These are phyloP conservation scores for Daldinia vernicosa DNA, from an alignment of 495 filamentous ascomycete genomes.

Conservation along the genomic window DNA sequence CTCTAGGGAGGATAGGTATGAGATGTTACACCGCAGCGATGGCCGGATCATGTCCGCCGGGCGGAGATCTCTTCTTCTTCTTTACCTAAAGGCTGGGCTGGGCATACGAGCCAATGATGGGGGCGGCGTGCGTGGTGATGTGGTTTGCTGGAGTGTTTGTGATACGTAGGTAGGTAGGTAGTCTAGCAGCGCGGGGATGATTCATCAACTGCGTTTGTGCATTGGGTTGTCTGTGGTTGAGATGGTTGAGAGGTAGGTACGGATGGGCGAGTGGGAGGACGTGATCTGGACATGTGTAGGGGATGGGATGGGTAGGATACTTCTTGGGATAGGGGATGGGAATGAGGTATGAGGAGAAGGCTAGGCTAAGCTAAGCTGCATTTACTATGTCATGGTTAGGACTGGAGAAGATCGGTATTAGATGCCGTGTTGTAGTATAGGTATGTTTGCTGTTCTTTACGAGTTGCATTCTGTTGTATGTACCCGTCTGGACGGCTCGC, in stretches of 20 bases:
- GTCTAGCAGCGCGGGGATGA: constrained; percentile 18
- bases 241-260: background rate
- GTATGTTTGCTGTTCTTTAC: background rate
- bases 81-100: background rate
- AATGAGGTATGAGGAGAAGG: too few species aligned
- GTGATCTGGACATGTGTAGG: constrained; percentile 18
- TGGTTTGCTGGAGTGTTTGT: constrained; percentile 27
- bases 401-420: background rate
- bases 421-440: background rate
- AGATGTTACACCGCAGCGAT: constrained; percentile 9
- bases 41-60: constrained; percentile 17
- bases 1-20: background rate
- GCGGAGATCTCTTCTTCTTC: constrained; percentile 1
- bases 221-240: too few species aligned
- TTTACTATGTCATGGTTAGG: too few species aligned
- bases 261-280: constrained; percentile 20
- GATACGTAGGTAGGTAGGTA: too few species aligned
- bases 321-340: constrained; percentile 10
- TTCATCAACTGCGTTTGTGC: constrained; percentile 18
- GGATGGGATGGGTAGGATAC: background rate
- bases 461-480: constrained; percentile 4
- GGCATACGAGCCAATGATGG: background rate
- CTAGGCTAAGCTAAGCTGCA: too few species aligned
- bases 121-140: background rate
- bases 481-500: constrained; percentile 11